phyloP scores from a whole-genome alignment of 2,329 filamentous ascomycete species.

The Raffaelea deltoideospora region DNA sequence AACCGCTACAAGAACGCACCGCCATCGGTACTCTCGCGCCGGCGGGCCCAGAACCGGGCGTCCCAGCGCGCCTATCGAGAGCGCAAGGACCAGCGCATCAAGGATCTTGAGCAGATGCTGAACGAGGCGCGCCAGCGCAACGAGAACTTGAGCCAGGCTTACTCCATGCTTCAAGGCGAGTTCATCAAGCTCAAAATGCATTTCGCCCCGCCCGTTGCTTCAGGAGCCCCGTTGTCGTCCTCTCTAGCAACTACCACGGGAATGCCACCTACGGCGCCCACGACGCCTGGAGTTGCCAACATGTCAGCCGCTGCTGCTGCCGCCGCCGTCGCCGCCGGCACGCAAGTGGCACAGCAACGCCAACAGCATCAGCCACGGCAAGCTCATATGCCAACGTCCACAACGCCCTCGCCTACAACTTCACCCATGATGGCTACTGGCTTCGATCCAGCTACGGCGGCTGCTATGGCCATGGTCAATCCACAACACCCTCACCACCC shows the following conservation, averaged over 20 bases:
- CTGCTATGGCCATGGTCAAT: not conserved
- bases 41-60: conserved; percentile 44
- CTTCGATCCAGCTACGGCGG: not conserved
- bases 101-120: conserved; percentile 44
- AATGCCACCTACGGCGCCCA: conserved; percentile 4
- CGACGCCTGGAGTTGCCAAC: not conserved
- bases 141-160: conserved; percentile 37
- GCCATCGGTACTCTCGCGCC: conserved; percentile 34
- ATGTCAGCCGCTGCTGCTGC: not conserved
- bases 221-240: not conserved
- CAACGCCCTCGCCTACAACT: conserved; percentile 8
- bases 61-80: conserved; percentile 47
- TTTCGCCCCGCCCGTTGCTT: not conserved
- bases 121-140: conserved; percentile 37
- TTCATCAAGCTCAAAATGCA: conserved; percentile 20
- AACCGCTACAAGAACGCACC: conserved; percentile 38
- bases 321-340: not conserved
- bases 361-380: conserved; percentile 6
- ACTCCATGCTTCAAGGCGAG: conserved; percentile 31
- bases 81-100: conserved; percentile 49
- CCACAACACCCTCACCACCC: too few species aligned
- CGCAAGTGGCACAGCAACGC: not conserved
- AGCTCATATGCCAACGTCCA: too few species aligned
- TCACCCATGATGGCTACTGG: conserved; percentile 5
- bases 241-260: conserved; percentile 15